Evolutionary conservation across 257 asterid genomes (phyloP).

Genomic region (Jasminum sambac): DNA sequence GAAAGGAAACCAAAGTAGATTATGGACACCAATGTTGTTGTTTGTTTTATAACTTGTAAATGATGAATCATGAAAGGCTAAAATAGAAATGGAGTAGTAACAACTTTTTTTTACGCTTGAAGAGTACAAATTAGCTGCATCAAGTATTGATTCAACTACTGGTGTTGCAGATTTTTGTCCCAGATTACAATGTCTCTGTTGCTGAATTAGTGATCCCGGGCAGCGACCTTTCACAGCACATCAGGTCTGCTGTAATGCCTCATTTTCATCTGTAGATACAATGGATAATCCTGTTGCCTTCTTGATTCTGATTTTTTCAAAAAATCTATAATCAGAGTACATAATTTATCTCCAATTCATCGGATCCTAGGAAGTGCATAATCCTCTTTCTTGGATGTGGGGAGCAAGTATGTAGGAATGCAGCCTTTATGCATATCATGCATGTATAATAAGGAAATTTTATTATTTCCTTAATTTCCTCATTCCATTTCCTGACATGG

Average conservation of each 20-base stretch:
- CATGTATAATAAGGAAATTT: no score
- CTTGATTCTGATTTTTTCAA: not conserved
- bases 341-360: not conserved
- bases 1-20: not conserved
- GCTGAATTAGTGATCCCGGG: constrained; percentile 57
- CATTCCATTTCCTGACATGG: no score
- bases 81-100: not conserved
- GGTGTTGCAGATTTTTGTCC: constrained; percentile 44
- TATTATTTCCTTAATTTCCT: no score
- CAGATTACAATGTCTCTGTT: constrained; percentile 54
- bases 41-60: not conserved
- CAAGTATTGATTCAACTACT: constrained; percentile 16
- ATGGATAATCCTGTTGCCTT: not conserved
- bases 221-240: constrained; percentile 56
- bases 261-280: not conserved
- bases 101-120: not conserved
- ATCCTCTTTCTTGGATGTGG: no score
- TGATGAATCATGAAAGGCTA: not conserved
- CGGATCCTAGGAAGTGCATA: no score
- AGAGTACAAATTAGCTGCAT: not conserved
- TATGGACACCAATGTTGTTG: not conserved
- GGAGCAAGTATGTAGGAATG: no score
- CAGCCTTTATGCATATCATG: no score
- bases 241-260: constrained; percentile 33
- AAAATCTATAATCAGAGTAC: not conserved